Percentiles rank a stretch among this genome's conserved stretches.
Conservation (phyloP, 306 rosid species). For the Coriaria nepalensis region DNA sequence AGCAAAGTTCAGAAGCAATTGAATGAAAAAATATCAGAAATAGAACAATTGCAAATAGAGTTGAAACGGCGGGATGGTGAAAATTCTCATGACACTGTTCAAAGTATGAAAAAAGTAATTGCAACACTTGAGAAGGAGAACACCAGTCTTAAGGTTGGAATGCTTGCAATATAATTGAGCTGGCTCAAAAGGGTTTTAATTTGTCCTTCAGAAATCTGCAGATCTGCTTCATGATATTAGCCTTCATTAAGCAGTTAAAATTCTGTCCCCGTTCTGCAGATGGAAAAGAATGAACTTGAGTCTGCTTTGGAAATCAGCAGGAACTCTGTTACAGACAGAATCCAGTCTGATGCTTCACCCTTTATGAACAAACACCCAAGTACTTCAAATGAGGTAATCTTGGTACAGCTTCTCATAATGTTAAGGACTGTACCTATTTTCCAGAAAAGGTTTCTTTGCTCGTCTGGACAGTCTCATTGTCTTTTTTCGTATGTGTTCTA, state of each 20-base stretch:
- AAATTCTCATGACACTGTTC: conserved; percentile 23
- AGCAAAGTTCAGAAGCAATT: conserved; percentile 36
- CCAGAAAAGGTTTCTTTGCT: background rate
- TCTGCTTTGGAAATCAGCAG: conserved; percentile 40
- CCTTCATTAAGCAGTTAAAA: background rate
- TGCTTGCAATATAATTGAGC: background rate
- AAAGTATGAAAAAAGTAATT: conserved; percentile 38
- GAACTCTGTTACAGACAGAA: conserved; percentile 19
- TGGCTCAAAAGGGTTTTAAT: background rate
- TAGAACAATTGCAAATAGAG: conserved; percentile 49
- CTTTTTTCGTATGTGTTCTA: background rate
- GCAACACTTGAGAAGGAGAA: conserved; percentile 69
- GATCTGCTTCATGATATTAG: background rate
- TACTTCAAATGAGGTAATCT: conserved; percentile 40
- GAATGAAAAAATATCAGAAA: conserved; percentile 52
- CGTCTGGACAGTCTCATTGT: background rate
- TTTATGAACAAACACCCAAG: conserved; percentile 27
- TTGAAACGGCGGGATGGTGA: conserved; percentile 34
- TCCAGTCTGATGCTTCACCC: conserved; percentile 30
- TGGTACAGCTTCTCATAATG: conserved; percentile 4
- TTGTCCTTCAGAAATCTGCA: background rate
- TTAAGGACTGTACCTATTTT: background rate
- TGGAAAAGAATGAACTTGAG: conserved; percentile 65
- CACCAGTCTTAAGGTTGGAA: conserved; percentile 52
- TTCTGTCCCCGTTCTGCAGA: conserved; percentile 23